Evolutionary conservation across 2,329 filamentous ascomycete genomes (phyloP), one percentile per base, ranked within the genome.

Genomic region (Fusarium kyushuense): DNA sequence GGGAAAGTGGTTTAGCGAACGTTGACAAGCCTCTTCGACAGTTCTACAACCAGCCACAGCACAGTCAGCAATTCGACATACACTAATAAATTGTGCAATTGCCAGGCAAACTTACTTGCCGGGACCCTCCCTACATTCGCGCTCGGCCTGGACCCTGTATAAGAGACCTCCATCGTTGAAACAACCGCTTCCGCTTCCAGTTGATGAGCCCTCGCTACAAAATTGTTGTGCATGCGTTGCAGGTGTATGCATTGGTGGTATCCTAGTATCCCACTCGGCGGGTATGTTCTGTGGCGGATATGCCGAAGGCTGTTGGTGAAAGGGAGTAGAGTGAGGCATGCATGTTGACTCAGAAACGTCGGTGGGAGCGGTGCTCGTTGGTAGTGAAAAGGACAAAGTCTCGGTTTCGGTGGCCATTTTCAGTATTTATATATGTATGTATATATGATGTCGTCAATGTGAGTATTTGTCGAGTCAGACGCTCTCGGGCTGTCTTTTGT

Each of bases 1-100:
- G n/a, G 80, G 79, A 36, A 81, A 81, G 53, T 81, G 79, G 46
- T 77, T 75, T 19, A 81, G 73, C 12, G 79, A 75, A 41, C 79
- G 77, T 61, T 79, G 77, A 61, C 76, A 79, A 17, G 77, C 73
- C 52, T 81, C 79, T 62, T 81, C 79, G 55, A 80, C 76, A 54
- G 73, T 78, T 60, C 72, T 77, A 57, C 29, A 17, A 46, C 19
- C 38, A 55, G 54, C 36, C 58, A 61, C 48, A 56, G 30, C 14
- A 63, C 54, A 66, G 68, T 74, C 70, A 74, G 72, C 58, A 46
- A 63, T 38, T 43, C 30, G n/a, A 35, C 40, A 23, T 56, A 43
- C 46, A 27, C 23, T 33, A 48, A 5, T 21, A 41, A 36, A 49
- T n/a, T 16, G 29, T 41, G 25, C 10, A 25, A 36, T 35, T 16